Conservation (phyloP, 148 eudicot species). For the Rhododendron kiyosumense region DNA sequence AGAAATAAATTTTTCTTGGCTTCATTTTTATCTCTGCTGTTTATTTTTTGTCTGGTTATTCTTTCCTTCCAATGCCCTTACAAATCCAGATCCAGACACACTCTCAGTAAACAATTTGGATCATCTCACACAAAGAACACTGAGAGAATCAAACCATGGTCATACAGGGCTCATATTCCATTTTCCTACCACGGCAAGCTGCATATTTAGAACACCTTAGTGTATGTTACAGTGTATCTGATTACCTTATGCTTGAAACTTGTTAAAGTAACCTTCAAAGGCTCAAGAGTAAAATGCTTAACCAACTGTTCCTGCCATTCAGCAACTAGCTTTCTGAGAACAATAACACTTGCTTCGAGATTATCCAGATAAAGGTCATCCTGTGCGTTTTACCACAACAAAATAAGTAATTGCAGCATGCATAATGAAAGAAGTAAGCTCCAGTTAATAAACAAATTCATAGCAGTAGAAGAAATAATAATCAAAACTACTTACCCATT, state of each 20-base stretch:
- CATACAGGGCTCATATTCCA: neutral
- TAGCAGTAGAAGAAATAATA: neutral
- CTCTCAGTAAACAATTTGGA: neutral
- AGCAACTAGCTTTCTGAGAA: constrained; percentile 34
- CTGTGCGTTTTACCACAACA: constrained; percentile 22
- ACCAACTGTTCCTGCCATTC: constrained; percentile 39
- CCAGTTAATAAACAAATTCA: neutral
- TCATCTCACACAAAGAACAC: neutral
- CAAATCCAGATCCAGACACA: neutral
- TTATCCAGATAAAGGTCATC: constrained; percentile 43
- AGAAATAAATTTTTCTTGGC: neutral
- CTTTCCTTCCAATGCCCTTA: neutral
- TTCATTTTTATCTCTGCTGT: neutral
- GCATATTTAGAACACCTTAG: neutral
- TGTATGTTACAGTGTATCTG: neutral
- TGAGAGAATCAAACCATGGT: neutral
- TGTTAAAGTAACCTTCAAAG: constrained; percentile 30
- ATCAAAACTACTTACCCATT: constrained; percentile 41
- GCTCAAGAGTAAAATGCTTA: constrained; percentile 27
- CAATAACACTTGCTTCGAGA: constrained; percentile 41
- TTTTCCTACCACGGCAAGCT: neutral
- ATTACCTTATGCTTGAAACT: constrained; percentile 54
- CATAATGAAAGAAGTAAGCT: neutral
- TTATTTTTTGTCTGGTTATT: neutral
- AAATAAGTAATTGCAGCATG: neutral